Evolutionary conservation across 345 rosid genomes (phyloP).

Genomic region (Euphorbia peplus): DNA sequence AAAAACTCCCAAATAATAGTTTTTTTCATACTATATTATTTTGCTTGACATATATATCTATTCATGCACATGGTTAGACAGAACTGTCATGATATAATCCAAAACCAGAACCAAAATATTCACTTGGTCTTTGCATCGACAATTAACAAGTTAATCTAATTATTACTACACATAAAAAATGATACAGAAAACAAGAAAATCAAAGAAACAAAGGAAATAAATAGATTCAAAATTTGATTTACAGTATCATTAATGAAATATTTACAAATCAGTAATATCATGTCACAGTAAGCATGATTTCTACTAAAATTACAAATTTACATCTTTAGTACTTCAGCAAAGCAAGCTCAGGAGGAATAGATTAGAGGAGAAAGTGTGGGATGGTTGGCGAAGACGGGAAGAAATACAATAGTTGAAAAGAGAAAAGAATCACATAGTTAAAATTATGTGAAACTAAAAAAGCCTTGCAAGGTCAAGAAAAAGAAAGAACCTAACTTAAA

Average conservation of each 20-base stretch:
- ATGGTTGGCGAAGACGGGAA: neutral
- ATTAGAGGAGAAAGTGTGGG: neutral
- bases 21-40: no score
- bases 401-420: neutral
- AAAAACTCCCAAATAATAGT: no score
- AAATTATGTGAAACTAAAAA: neutral
- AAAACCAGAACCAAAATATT: neutral
- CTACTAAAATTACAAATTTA: neutral
- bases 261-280: no score
- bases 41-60: no score
- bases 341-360: constrained; percentile 24
- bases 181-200: neutral
- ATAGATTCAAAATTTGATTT: neutral
- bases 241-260: neutral
- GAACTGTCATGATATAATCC: no score
- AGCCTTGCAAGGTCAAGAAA: constrained; percentile 37
- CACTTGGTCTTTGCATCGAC: neutral
- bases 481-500: no score
- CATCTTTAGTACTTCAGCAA: neutral
- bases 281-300: neutral
- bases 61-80: no score
- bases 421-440: accelerated
- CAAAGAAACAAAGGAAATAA: neutral
- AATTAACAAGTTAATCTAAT: no score
- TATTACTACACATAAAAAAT: no score